Conservation (phyloP, 495 filamentous ascomycete species). For the Pyrenula massariospora region DNA sequence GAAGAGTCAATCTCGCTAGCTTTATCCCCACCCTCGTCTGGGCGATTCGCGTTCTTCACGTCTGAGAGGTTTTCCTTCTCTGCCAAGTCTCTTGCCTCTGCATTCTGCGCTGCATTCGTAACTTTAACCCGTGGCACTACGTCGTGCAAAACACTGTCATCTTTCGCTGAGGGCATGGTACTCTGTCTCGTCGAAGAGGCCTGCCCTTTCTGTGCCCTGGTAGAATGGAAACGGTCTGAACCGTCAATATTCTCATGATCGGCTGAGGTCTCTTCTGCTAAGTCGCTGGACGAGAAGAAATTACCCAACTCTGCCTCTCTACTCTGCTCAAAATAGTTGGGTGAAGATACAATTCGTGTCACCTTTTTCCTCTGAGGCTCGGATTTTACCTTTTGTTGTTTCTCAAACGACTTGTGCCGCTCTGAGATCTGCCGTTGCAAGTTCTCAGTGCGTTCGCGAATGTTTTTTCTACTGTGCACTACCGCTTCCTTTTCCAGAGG, state of each 20-base stretch:
- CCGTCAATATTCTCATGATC: not conserved
- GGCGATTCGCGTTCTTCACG: not conserved
- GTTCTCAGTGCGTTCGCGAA: not conserved
- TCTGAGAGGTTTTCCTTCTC: not conserved
- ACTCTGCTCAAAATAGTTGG: not conserved
- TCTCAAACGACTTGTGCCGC: not conserved
- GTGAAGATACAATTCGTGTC: not conserved
- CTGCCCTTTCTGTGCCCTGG: not conserved
- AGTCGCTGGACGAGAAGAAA: not conserved
- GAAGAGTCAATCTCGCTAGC: not conserved
- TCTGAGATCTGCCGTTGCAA: not conserved
- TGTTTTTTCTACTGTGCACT: not conserved
- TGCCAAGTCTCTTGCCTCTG: not conserved
- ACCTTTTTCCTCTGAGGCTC: not conserved
- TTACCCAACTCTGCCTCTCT: not conserved
- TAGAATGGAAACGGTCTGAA: not conserved
- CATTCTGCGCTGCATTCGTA: not conserved
- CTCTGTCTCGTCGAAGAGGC: not conserved
- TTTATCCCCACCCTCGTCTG: not conserved
- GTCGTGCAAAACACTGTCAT: not conserved
- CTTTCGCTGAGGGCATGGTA: not conserved
- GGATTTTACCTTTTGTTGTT: not conserved
- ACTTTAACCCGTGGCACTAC: not conserved
- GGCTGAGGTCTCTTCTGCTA: not conserved
- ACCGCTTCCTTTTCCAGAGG: not conserved